Conservation (phyloP, 306 rosid genomes). For the Malus orientalis region DNA sequence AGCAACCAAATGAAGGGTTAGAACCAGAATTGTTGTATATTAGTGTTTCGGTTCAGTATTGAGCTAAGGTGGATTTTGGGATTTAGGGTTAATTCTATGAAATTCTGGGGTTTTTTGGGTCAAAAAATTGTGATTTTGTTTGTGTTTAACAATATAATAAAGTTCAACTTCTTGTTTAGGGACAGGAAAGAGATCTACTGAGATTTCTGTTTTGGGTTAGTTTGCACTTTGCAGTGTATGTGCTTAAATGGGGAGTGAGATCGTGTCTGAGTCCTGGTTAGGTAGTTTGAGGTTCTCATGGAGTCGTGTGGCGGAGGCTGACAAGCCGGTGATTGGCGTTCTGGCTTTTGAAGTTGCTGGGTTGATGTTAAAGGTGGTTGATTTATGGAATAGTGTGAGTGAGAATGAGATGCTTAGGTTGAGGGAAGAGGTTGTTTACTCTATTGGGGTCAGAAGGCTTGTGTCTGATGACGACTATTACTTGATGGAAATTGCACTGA, state of each 20-base stretch:
- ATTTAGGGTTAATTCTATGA: neutral
- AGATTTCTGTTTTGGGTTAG: slow-evolving; percentile 4
- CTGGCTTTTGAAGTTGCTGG: slow-evolving; percentile 62
- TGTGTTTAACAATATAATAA: slow-evolving; percentile 16
- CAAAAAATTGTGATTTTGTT: neutral
- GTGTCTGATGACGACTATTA: slow-evolving; percentile 49
- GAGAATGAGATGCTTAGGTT: slow-evolving; percentile 34
- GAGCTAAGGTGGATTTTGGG: neutral
- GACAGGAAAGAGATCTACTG: slow-evolving; percentile 29
- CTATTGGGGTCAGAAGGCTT: slow-evolving; percentile 49
- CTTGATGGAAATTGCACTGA: slow-evolving; percentile 59
- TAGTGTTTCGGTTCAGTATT: neutral
- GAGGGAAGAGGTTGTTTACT: slow-evolving; percentile 44
- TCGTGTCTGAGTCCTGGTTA: slow-evolving; percentile 33
- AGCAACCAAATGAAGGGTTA: slow-evolving; percentile 4
- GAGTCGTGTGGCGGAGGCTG: slow-evolving; percentile 29
- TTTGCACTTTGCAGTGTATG: slow-evolving; percentile 2
- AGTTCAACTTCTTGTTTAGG: slow-evolving; percentile 11
- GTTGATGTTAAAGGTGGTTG: slow-evolving; percentile 65
- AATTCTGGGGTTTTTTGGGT: neutral
- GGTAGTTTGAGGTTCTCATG: slow-evolving; percentile 34
- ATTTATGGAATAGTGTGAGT: slow-evolving; percentile 64
- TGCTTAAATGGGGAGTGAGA: slow-evolving; percentile 35
- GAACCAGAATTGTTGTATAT: neutral
- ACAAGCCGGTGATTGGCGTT: slow-evolving; percentile 54